These are phyloP conservation scores for Xylaria multiplex DNA, from an alignment of 2,329 filamentous ascomycete species.

Conservation along the genomic window DNA sequence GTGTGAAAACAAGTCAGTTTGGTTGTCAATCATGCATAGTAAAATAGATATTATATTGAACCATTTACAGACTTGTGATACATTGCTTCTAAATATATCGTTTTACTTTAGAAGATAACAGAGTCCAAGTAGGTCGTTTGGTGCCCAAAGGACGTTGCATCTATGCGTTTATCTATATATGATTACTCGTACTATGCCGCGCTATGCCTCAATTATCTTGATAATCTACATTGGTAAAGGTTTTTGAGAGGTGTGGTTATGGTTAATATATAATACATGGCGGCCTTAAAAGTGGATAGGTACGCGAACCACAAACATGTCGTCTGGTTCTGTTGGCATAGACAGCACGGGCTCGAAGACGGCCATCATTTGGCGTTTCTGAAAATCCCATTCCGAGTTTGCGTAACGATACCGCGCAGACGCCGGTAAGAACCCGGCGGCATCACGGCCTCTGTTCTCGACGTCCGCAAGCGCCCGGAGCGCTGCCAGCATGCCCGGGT, in stretches of 20 bases:
- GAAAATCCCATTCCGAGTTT: constrained; percentile 40
- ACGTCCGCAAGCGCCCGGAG: constrained; percentile 37
- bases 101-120: neutral
- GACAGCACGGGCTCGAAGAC: constrained; percentile 36
- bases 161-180: neutral
- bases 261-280: neutral
- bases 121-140: too few relatives aligned
- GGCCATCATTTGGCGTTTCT: constrained; percentile 35
- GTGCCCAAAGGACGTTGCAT: neutral
- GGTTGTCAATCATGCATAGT: constrained; percentile 5
- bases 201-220: neutral
- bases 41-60: constrained; percentile 17
- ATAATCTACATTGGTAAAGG: neutral
- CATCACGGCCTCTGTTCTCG: constrained; percentile 37
- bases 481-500: constrained; percentile 37
- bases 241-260: neutral
- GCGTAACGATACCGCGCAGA: constrained; percentile 40
- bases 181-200: neutral
- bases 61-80: neutral
- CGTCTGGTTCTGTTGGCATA: constrained; percentile 22
- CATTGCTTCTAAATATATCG: neutral
- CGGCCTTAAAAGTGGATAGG: constrained; percentile 37
- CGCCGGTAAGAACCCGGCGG: constrained; percentile 36
- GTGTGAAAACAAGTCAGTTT: constrained; percentile 17
- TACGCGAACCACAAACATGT: constrained; percentile 33